Evolutionary conservation across 257 asterid genomes (phyloP), one percentile per base, ranked within the genome.

Genomic region (Solanum gracilifrons): DNA sequence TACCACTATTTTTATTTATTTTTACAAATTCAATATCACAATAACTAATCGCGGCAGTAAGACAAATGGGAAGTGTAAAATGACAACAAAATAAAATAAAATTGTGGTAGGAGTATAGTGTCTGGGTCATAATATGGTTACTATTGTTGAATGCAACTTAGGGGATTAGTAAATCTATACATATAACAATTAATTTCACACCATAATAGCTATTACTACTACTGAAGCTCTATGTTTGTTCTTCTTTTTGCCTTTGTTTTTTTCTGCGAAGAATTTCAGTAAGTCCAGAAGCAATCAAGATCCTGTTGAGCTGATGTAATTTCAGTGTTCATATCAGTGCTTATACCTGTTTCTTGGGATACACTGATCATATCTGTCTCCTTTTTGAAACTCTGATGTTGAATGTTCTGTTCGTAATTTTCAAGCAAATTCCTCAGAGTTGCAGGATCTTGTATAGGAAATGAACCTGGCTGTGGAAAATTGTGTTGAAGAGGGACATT

Each of bases 241-340:
- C 6, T 36, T 84, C 16, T 6, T 87, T 86, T 77, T 27, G 72
- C n/a, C 25, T 66, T 89, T 36, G 84, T 84, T 84, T 85, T 9
- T 39, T 10, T 35, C 51, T 69, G n/a, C 23, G n/a, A 85, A 12
- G 31, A 62, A 16, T 64, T 43, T 91, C 92, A 94, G 87, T 92
- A 94, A 88, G 31, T 88, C 98, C 98, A 94, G 51, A 92, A 85
- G 92, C 92, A 89, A 32, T 92, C 97, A 88, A 96, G 90, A 85
- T 90, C 97, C 82, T 90, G 93, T 64, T 90, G 91, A 64, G 88
- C 91, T 85, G 85, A 87, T 64, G 89, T 82, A 68, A 93, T 92
- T 37, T 93, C 97, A 31, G 91, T 87, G 85, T 92, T 89, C 66
- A 89, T 84, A 9, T 92, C 93, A 83, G 87, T 92, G 86, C 92